A percentile compares a stretch with the other conserved stretches of the same genome.
Conservation (phyloP, 1,284 basidiomycete genomes). For the Cystobasidium sp. region DNA sequence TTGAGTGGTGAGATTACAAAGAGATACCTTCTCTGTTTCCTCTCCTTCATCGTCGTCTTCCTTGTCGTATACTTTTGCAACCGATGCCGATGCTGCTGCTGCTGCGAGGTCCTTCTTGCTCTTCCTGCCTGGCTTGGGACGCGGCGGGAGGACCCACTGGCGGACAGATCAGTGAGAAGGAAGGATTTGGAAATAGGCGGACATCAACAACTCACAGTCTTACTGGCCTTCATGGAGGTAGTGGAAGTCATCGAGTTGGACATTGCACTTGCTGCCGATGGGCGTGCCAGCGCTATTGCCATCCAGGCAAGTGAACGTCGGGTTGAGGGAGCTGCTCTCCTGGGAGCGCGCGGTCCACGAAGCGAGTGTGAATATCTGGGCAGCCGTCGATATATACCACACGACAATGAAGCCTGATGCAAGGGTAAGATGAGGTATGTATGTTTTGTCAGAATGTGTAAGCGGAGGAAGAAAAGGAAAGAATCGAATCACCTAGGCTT, state of each 20-base stretch:
- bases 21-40: slow-evolving; percentile 26
- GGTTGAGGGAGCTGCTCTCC: too few species aligned
- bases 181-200: neutral
- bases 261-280: neutral
- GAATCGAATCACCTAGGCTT: neutral
- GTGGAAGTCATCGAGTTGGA: slow-evolving; percentile 3
- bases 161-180: neutral
- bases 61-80: neutral
- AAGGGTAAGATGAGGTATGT: too few species aligned
- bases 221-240: slow-evolving; percentile 31
- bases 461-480: neutral
- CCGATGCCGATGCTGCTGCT: slow-evolving; percentile 1
- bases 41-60: slow-evolving; percentile 20
- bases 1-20: neutral
- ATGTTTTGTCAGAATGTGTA: too few species aligned
- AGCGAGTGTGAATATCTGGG: too few species aligned
- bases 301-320: too few species aligned
- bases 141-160: slow-evolving; percentile 52
- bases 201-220: slow-evolving; percentile 28
- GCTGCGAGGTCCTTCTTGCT: slow-evolving; percentile 45
- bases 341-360: too few species aligned
- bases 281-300: neutral
- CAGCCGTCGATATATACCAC: too few species aligned
- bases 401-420: too few species aligned
- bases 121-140: slow-evolving; percentile 53